Base-by-base conservation (phyloP, 164 flowering plant genomes). In the Vitis labrusca region DNA sequence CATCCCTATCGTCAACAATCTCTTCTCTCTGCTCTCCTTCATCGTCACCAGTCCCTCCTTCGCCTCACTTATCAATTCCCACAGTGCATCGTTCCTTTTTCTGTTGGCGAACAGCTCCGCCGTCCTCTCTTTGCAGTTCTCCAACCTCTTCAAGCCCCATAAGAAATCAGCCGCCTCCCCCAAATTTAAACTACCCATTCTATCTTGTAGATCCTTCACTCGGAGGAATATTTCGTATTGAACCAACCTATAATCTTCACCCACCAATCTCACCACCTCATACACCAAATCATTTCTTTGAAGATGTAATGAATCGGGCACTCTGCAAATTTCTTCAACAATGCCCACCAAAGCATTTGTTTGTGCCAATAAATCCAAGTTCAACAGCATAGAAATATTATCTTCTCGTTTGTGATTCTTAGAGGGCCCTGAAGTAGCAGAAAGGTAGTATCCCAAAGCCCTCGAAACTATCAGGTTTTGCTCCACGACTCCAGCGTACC, bases 401-500 rank as follows among this genome's bases (percentile, higher is more conserved):
- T 75, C 79, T 16, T 76, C 32, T 19, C 29, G 64, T 2, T 19
- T 44, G 5, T 72, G 50, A 10, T 37, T 50, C 47, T 74, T 11
- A 27, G 5, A 7, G 29, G 17, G 44, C 7, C 44, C 3, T 0
- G 70, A 58, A 12, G 74, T 67, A 53, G 71, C 27, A 10, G 79
- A 77, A 15, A 86, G 63, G 29, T 78, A 78, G 48, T 64, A 80
- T 0, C 90, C 91, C 67, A 89, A 15, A 60, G 72, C 60, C 50
- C 85, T 75, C 1, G 84, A 80, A 9, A 83, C 79, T 5, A 64
- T 74, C 3, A 90, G 59, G 17, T 77, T 76, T 13, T 74, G 85
- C 53, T 92, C 97, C 15, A 90, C 69, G 49, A 79, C 69, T 0
- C 73, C 58, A 0, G 90, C 91, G 71, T 88, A 88, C 91, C 90